These are phyloP conservation scores for Microstroma glucosiphilum DNA, from an alignment of 1,284 basidiomycete species.

Conservation along the genomic window DNA sequence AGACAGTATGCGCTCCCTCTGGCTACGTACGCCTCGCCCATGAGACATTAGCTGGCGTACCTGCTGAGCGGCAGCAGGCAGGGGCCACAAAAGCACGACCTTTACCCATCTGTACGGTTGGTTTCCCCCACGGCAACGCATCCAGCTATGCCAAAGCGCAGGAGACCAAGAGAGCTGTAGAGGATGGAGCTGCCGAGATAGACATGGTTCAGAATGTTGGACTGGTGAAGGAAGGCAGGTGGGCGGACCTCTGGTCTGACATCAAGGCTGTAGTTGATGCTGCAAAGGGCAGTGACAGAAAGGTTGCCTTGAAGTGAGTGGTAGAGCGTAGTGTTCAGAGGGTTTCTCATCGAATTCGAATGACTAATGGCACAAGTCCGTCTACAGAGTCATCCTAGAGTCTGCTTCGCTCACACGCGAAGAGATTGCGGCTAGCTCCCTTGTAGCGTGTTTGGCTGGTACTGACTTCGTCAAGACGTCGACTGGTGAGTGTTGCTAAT, in stretches of 20 bases:
- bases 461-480: slow-evolving; percentile 42
- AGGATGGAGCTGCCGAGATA: slow-evolving; percentile 36
- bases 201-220: slow-evolving; percentile 47
- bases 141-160: slow-evolving; percentile 28
- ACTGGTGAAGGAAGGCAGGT: slow-evolving; percentile 23
- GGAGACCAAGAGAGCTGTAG: slow-evolving; percentile 25
- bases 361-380: slow-evolving; percentile 9
- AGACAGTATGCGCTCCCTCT: slow-evolving; percentile 41
- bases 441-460: slow-evolving; percentile 27
- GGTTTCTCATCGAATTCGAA: too few relatives aligned
- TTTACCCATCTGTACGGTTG: slow-evolving; percentile 13
- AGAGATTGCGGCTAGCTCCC: slow-evolving; percentile 31
- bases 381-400: slow-evolving; percentile 42
- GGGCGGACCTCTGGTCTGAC: slow-evolving; percentile 27
- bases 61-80: background rate
- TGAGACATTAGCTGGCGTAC: slow-evolving; percentile 52
- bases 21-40: slow-evolving; percentile 53
- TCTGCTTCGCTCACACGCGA: slow-evolving; percentile 29
- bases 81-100: slow-evolving; percentile 12
- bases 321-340: background rate
- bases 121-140: slow-evolving; percentile 22
- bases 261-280: slow-evolving; percentile 27
- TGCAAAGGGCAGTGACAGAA: slow-evolving; percentile 7
- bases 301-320: slow-evolving; percentile 4
- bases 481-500: slow-evolving; percentile 19